phyloP scores from a whole-genome alignment of 371 early-diverging fungal genomes.

The Rhizomucor miehei region DNA sequence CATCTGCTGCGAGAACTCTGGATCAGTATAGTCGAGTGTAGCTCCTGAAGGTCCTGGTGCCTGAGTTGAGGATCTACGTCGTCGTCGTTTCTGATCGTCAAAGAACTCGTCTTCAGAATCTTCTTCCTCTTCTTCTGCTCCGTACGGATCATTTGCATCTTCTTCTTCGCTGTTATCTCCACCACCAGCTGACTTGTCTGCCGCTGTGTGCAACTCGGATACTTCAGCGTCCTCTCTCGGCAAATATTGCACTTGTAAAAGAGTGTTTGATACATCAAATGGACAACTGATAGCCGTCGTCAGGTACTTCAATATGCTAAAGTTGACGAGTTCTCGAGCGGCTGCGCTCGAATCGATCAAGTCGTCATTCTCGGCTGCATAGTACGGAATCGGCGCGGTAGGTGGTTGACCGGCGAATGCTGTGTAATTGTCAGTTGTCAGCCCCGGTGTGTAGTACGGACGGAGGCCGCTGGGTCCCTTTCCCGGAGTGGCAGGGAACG shows the following conservation, averaged over 20 bases:
- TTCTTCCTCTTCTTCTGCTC: conserved; percentile 18
- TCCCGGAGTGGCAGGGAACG: conserved; percentile 37
- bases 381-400: conserved; percentile 18
- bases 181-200: no score
- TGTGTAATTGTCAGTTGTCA: conserved; percentile 37
- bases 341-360: conserved; percentile 49
- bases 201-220: conserved; percentile 12
- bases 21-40: conserved; percentile 37
- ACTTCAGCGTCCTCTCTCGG: conserved; percentile 54
- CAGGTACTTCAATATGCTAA: conserved; percentile 65
- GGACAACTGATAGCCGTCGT: conserved; percentile 69
- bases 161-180: conserved; percentile 12
- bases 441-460: conserved; percentile 47
- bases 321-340: conserved; percentile 59
- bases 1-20: conserved; percentile 30
- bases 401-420: conserved; percentile 16
- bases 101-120: conserved; percentile 37
- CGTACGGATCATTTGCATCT: background rate
- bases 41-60: conserved; percentile 18
- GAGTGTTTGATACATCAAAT: conserved; percentile 72
- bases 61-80: background rate
- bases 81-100: conserved; percentile 9
- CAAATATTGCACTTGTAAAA: conserved; percentile 81
- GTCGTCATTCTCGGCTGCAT: conserved; percentile 34
- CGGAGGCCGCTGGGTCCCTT: conserved; percentile 36